Evolutionary conservation across 73 alveolate genomes (phyloP).

Genomic region (Tetrahymena elliotti): DNA sequence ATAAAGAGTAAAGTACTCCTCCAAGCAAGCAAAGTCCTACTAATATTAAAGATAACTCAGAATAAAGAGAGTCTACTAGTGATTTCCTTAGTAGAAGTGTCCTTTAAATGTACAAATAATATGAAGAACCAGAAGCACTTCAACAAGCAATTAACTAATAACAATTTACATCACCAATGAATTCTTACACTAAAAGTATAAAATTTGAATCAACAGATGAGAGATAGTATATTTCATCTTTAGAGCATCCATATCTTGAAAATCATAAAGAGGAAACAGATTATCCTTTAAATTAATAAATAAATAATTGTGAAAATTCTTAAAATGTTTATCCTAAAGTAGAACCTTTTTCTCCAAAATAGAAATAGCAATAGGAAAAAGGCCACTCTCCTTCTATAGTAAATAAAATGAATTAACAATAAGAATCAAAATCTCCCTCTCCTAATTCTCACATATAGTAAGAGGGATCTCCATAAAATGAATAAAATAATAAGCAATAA

Average conservation of each 20-base stretch:
- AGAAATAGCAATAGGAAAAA: not conserved
- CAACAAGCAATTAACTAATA: not conserved
- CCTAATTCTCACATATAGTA: not conserved
- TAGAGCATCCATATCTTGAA: not conserved
- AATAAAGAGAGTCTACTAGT: not conserved
- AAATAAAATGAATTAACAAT: not conserved
- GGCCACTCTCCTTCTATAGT: not conserved
- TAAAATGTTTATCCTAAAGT: not conserved
- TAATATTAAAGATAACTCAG: not conserved
- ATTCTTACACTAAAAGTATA: not conserved
- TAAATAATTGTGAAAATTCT: not conserved
- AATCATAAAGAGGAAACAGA: not conserved
- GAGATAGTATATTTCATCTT: not conserved
- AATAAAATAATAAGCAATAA: not conserved
- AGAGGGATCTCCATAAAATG: not conserved
- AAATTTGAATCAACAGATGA: not conserved
- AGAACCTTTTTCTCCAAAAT: not conserved
- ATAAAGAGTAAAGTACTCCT: not conserved
- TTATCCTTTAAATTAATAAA: too few species aligned
- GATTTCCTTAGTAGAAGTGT: not conserved
- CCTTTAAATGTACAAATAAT: not conserved
- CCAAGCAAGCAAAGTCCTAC: not conserved
- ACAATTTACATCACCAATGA: not conserved
- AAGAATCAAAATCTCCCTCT: not conserved
- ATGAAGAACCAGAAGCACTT: not conserved